Conservation (phyloP, 164 flowering plant species). For the Nymphaea colorata region DNA sequence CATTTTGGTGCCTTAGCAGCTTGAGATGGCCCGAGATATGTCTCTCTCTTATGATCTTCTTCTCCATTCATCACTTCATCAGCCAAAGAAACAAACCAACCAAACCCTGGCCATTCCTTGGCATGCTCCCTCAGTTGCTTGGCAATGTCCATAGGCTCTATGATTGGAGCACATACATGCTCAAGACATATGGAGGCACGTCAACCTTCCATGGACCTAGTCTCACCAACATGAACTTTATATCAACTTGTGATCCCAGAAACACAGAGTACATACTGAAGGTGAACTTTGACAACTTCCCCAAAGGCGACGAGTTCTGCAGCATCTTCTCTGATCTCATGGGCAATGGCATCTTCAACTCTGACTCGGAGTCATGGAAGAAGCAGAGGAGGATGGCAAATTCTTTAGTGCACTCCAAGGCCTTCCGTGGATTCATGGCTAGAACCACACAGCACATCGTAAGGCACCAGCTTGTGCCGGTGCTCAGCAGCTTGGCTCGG, state of each 20-base stretch:
- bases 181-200: constrained; percentile 6
- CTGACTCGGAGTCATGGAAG: constrained; percentile 14
- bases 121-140: constrained; percentile 13
- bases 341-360: constrained; percentile 38
- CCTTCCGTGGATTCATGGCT: constrained; percentile 1
- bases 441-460: neutral
- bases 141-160: constrained; percentile 8
- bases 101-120: constrained; percentile 10
- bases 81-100: neutral
- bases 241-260: constrained; percentile 19
- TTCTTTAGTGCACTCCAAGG: neutral
- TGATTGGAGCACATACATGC: constrained; percentile 2
- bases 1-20: too few species aligned
- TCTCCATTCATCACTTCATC: neutral
- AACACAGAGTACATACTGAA: constrained; percentile 21
- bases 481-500: constrained; percentile 3
- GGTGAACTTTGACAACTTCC: constrained; percentile 23
- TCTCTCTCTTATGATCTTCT: constrained; percentile 1
- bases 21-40: neutral
- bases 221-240: constrained; percentile 12
- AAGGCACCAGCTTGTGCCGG: constrained; percentile 4
- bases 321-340: constrained; percentile 22
- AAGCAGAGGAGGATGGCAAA: constrained; percentile 9
- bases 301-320: constrained; percentile 24
- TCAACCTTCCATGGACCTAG: constrained; percentile 14